phyloP scores from a whole-genome alignment of 306 rosid genomes.

The Cicer judaicum region DNA sequence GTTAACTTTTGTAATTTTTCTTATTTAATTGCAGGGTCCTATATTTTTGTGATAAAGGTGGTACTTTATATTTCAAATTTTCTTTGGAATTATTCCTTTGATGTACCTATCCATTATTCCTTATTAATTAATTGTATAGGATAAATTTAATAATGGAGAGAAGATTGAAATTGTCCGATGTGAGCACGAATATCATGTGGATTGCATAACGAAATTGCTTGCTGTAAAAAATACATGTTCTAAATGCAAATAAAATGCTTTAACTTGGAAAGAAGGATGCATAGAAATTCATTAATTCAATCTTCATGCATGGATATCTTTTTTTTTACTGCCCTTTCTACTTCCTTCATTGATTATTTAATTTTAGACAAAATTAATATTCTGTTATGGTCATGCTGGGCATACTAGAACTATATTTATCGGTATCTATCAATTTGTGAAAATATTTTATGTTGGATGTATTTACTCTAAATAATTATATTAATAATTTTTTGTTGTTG shows the following conservation, averaged over 20 bases:
- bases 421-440: no score
- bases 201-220: slow-evolving; percentile 84
- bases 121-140: slow-evolving; percentile 49
- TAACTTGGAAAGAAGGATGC: slow-evolving; percentile 37
- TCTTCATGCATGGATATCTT: slow-evolving; percentile 13
- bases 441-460: no score
- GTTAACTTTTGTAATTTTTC: no score
- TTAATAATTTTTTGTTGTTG: no score
- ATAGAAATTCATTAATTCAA: slow-evolving; percentile 11
- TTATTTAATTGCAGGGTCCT: no score
- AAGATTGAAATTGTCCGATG: slow-evolving; percentile 74
- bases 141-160: slow-evolving; percentile 66
- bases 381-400: no score
- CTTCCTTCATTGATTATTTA: no score
- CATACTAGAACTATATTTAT: no score
- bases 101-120: neutral
- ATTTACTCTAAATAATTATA: no score
- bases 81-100: neutral
- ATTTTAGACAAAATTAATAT: no score
- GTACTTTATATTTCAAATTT: neutral
- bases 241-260: slow-evolving; percentile 89
- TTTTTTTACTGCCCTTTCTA: no score
- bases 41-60: no score
- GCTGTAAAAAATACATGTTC: slow-evolving; percentile 86
- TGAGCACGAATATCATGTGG: slow-evolving; percentile 85